Evolutionary conservation across 2,329 filamentous ascomycete genomes (phyloP), one percentile per base, ranked within the genome.

Genomic region (Xylaria sp.): DNA sequence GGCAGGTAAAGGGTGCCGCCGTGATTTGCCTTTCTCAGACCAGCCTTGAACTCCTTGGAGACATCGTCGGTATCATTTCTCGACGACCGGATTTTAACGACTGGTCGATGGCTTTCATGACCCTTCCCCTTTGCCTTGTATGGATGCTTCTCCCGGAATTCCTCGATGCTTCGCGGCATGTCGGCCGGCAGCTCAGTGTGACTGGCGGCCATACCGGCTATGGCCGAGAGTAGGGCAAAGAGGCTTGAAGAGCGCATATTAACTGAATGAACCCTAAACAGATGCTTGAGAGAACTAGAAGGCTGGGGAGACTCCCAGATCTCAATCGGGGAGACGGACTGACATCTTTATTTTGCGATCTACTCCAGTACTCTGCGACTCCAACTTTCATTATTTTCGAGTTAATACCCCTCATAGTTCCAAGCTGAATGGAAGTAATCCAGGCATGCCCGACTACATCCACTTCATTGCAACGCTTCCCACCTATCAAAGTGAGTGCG

Each of bases 1-100:
- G 87, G 80, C 1, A 90, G 77, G 50, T 87, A 81, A 3, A 90
- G 78, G 3, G 87, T 85, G 18, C 88, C 88, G 55, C 88, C 88
- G 44, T 88, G 80, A 73, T 90, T 90, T 1, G 88, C 88, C 63
- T 84, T 81, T 73, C 84, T 81, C 50, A 90, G 78, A 0, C 84
- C 88, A 75, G 81, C 80, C 34, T 86, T 80, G 74, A 90, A 89
- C 44, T 87, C 85, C 8, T 81, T 81, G 1, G 87, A 85, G 52
- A 89, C 80, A 74, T 90, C 88, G 65, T 90, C 88, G 0, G 79
- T 82, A 48, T 88, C 86, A 61, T 86, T 82, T 63, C 77, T 79
- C 0, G 87, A 90, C 1, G 85, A 74, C 7, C 87, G 82, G 61
- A 89, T 87, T 2, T 81, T 85, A 68, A 88, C 80, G 7, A 78